A percentile compares a stretch with the other conserved stretches of the same genome.
Evolutionary conservation across 1,139 yeast genomes (phyloP).

Genomic region (Saccharomyces hybrid): DNA sequence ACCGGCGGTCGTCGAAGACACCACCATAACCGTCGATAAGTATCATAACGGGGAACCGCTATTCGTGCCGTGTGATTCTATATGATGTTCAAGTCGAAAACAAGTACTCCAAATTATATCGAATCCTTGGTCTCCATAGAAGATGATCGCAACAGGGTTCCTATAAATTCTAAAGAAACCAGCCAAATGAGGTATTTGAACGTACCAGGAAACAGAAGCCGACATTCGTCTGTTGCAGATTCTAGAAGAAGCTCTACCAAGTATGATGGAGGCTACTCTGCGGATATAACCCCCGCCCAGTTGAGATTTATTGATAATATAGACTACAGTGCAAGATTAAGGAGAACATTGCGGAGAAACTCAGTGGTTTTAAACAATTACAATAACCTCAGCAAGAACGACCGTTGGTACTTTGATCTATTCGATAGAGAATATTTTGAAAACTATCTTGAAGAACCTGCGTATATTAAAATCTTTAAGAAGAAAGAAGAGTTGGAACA

Average conservation of each 20-base stretch:
- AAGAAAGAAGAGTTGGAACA: conserved; percentile 39
- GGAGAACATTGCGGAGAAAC: background rate
- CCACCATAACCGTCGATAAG: too few species aligned
- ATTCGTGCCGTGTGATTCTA: background rate
- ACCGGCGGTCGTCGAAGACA: background rate
- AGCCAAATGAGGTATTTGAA: background rate
- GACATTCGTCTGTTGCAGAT: background rate
- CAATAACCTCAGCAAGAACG: background rate
- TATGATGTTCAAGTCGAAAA: background rate
- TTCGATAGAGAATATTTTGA: conserved; percentile 28
- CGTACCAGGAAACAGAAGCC: background rate
- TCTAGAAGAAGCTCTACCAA: background rate
- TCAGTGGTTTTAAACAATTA: background rate
- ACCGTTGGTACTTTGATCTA: conserved; percentile 5
- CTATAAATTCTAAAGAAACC: background rate
- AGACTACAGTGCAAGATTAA: background rate
- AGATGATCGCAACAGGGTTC: background rate
- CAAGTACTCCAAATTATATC: background rate
- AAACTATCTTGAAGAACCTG: conserved; percentile 42
- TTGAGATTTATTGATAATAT: background rate
- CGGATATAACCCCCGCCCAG: background rate
- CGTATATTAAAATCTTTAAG: conserved; percentile 42
- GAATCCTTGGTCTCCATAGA: background rate
- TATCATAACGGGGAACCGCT: background rate
- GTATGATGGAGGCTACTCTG: background rate